Evolutionary conservation across 2,329 filamentous ascomycete species (phyloP), one percentile per base, ranked within the genome.

Genomic region (Cytospora piceicola): DNA sequence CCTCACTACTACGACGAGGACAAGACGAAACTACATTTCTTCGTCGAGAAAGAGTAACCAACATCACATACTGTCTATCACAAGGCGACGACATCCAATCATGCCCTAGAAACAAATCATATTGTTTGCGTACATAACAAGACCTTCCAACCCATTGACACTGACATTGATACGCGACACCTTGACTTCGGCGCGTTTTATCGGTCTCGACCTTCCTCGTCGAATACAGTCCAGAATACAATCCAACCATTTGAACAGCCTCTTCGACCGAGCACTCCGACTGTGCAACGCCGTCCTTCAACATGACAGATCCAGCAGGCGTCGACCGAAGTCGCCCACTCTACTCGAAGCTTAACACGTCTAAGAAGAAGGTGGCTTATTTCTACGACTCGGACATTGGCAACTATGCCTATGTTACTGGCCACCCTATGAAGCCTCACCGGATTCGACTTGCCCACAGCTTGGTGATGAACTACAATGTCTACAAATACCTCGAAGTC

Each of bases 351-450:
- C 79, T 81, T 30, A 79, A 82, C 61, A 74, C 72, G 39, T 72
- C 74, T 70, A 78, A 78, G 73, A 96, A 95, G 80, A 93, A 94
- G 75, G 92, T 98, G 66, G 94, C 94, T 64, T 98, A 98, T 81
- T 98, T 98, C 79, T 98, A 98, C 84, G 94, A 98, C 76, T 96
- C 92, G 3, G 94, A 98, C 80, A 95, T 98, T 75, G 94, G 94
- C 70, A 98, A 98, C 79, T 98, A 97, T 82, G 94, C 94, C 76
- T 98, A 98, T 75, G 93, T 96, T 65, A 93, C 93, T 69, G 93
- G 93, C 24, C 95, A 99, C 82, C 95, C 95, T 52, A 99, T 99
- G 95, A 99, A 99, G 79, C 95, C 95, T 69, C 97, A 97, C 86
- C 90, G 95, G 27, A 90, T 99, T 73, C 93, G 94, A 24, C 81